Base-by-base conservation (phyloP, 768 basidiomycete species). In the Nevesoporus exiguus region DNA sequence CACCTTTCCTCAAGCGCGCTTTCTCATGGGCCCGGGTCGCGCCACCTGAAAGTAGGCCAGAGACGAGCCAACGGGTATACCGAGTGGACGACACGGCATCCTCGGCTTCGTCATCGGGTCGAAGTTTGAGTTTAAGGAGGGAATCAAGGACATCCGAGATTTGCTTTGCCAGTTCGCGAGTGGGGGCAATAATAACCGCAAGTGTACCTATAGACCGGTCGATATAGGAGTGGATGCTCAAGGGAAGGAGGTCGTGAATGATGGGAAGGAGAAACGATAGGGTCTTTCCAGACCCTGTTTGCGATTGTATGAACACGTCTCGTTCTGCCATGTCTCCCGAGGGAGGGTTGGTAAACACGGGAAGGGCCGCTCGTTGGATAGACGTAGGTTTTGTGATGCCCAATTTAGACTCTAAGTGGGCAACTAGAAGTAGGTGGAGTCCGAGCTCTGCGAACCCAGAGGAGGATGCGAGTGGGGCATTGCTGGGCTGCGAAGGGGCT, bases 271-370 rank as follows among this genome's bases (percentile, higher is more conserved):
- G 81, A 75, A 90, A 98, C 3, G 94, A 82, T 22, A 98, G 74
- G 0, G 95, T 98, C 73, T 98, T 98, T 66, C 96, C 96, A 0
- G 95, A 98, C 51, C 96, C 96, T 9, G 96, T 98, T 68, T 98
- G 94, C 13, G 93, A 91, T 70, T 97, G 95, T 52, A 98, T 90
- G 70, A 97, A 95, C 14, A 90, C 82, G 70, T 96, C 93, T 55
- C 88, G 77, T 46, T 74, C 73, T 45, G 61, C 57, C 55, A 71
- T 72, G 57, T 68, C 74, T 25, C 71, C 60, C 0, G 76, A 69
- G 8, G 66, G 55, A 8, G 71, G 62, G 36, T 68, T 72, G 4
- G 90, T 78, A 40, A 98, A 77, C n/a, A 85, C 70, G 7, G 82
- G 77, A 13, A 88, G 73, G 10, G 79, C 79, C 8, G 86, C 83